phyloP scores from a whole-genome alignment of 208 protist species.

The Acanthamoeba rhysodes region DNA sequence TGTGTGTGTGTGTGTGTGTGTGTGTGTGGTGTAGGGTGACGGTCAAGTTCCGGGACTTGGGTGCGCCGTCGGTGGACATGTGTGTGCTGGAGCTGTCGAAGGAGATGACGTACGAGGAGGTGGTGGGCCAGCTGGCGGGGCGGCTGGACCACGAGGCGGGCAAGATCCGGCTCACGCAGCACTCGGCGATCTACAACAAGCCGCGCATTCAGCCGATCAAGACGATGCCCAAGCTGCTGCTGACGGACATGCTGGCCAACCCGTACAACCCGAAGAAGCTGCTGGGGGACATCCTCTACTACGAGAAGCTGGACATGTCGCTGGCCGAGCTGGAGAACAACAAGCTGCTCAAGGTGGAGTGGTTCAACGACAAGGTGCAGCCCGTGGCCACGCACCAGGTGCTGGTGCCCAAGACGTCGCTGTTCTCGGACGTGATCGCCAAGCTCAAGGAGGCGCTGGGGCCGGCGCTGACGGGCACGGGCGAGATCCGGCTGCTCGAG shows the following conservation, averaged over 20 bases:
- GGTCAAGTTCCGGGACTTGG: conserved; percentile 25
- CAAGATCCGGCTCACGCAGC: conserved; percentile 47
- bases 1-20: no score
- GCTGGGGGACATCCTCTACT: conserved; percentile 71
- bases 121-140: not conserved
- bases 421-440: conserved; percentile 14
- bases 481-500: conserved; percentile 46
- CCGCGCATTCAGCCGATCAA: conserved; percentile 58
- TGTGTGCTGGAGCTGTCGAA: conserved; percentile 64
- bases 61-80: not conserved
- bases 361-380: conserved; percentile 56
- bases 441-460: conserved; percentile 37
- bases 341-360: conserved; percentile 59
- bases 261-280: not conserved
- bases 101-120: conserved; percentile 64
- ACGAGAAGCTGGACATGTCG: conserved; percentile 66
- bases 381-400: conserved; percentile 36
- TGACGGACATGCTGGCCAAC: conserved; percentile 52
- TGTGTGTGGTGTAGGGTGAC: not conserved
- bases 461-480: not conserved
- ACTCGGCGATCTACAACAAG: conserved; percentile 62
- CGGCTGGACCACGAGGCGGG: not conserved
- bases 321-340: conserved; percentile 71
- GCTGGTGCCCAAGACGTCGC: conserved; percentile 17
- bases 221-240: conserved; percentile 4